Conservation (phyloP, 495 filamentous ascomycete species). For the Podospora appendiculata region DNA sequence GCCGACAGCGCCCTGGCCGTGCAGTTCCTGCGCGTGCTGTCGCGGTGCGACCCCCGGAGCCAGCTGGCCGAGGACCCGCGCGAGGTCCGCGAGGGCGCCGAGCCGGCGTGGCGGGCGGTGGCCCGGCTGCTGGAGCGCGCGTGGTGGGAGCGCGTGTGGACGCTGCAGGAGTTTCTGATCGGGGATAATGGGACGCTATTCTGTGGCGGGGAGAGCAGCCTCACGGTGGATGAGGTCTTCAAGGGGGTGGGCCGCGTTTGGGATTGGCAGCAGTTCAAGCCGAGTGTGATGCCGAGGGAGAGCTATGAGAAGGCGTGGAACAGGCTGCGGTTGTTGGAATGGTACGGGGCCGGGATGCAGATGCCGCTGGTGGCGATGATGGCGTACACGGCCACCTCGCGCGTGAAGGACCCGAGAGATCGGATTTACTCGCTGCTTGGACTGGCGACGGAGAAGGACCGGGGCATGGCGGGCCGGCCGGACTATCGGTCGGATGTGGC, state of each 20-base stretch:
- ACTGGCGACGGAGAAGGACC: background rate
- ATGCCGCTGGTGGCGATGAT: constrained; percentile 1
- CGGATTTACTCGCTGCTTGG: constrained; percentile 3
- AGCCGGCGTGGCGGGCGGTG: background rate
- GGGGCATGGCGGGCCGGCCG: background rate
- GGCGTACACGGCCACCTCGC: constrained; percentile 4
- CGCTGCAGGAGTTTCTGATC: constrained; percentile 5
- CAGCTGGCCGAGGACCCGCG: too few relatives aligned
- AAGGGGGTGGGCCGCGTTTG: background rate
- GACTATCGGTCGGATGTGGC: background rate
- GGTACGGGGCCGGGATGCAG: background rate
- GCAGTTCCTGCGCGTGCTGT: background rate
- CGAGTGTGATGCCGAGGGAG: background rate
- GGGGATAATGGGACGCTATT: background rate
- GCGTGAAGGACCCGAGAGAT: constrained; percentile 3
- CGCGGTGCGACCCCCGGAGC: background rate
- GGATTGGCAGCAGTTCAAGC: background rate
- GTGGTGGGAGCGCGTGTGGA: constrained; percentile 6
- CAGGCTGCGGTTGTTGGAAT: background rate
- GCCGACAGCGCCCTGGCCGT: constrained; percentile 3
- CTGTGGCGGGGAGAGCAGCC: background rate
- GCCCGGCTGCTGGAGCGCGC: background rate
- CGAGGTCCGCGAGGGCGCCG: background rate
- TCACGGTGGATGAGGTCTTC: background rate
- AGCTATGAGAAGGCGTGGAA: constrained; percentile 6